These are phyloP conservation scores for Xylaria sp. DNA, from an alignment of 2,329 filamentous ascomycete species.

Conservation along the genomic window DNA sequence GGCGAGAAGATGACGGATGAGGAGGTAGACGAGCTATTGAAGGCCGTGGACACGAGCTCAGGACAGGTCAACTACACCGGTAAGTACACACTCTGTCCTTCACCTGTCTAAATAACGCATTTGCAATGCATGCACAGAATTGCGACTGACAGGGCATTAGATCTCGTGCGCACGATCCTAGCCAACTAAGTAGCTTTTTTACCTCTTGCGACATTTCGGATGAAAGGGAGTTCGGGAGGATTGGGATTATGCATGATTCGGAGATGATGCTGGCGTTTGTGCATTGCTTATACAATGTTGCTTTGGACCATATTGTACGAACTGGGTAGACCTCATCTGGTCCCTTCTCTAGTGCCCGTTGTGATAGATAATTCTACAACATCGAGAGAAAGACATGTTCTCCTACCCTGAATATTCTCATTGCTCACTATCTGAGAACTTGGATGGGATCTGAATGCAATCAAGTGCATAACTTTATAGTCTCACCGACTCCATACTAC, in stretches of 20 bases:
- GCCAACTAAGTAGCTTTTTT: conserved; percentile 70
- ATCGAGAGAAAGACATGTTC: conserved; percentile 17
- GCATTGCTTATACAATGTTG: conserved; percentile 43
- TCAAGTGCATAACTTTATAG: background rate
- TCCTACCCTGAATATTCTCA: conserved; percentile 11
- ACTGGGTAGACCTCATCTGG: conserved; percentile 38
- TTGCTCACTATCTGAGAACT: background rate
- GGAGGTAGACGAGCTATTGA: conserved; percentile 98
- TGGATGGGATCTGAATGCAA: background rate
- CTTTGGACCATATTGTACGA: conserved; percentile 38
- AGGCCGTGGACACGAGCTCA: conserved; percentile 95
- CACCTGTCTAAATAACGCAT: background rate
- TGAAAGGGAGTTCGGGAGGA: conserved; percentile 45
- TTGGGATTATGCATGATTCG: conserved; percentile 43
- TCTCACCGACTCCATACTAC: background rate
- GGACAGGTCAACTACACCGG: conserved; percentile 98
- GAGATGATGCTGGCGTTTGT: conserved; percentile 47
- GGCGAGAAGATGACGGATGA: conserved; percentile 99
- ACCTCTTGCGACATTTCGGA: conserved; percentile 32
- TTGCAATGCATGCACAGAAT: background rate
- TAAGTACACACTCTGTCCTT: conserved; percentile 56
- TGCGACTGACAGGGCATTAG: conserved; percentile 55
- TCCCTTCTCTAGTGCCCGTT: conserved; percentile 31
- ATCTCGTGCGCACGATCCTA: conserved; percentile 87
- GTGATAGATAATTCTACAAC: conserved; percentile 29